A percentile compares a stretch with the other conserved stretches of the same genome.
Conservation (phyloP, 192 early-diverging fungal species). For the Podila clonocystis region DNA sequence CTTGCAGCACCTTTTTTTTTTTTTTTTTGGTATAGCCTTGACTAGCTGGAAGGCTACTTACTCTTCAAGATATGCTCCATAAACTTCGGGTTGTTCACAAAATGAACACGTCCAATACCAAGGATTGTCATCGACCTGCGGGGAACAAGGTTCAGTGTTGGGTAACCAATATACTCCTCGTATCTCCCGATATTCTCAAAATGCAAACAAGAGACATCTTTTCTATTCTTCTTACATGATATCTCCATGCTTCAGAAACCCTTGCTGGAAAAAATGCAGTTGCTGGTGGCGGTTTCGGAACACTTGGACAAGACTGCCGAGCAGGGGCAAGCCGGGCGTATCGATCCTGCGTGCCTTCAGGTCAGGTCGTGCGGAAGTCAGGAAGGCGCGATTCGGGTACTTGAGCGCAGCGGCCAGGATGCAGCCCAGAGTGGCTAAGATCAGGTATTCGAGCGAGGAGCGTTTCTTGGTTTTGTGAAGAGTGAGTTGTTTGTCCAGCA, state of each 20-base stretch:
- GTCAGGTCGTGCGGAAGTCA: neutral
- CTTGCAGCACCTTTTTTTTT: no score
- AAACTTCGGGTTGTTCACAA: neutral
- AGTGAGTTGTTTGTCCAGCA: neutral
- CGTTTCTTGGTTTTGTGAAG: neutral
- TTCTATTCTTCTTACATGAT: neutral
- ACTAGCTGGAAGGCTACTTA: neutral
- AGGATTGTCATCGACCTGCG: neutral
- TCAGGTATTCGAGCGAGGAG: no score
- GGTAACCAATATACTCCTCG: no score
- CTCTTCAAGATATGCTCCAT: conserved; percentile 6
- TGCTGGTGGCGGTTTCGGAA: neutral
- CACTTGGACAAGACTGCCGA: neutral
- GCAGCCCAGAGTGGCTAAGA: neutral
- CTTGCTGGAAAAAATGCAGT: neutral
- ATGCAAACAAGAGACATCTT: no score
- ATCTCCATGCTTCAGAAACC: neutral
- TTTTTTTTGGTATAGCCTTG: neutral
- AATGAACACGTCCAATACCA: neutral
- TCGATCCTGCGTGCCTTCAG: neutral
- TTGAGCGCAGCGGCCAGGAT: neutral
- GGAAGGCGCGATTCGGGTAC: neutral
- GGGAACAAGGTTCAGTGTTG: no score
- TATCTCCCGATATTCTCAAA: no score
- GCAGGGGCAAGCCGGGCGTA: neutral